Evolutionary conservation across 2,329 filamentous ascomycete genomes (phyloP).

Genomic region (Basipetospora chlamydospora): DNA sequence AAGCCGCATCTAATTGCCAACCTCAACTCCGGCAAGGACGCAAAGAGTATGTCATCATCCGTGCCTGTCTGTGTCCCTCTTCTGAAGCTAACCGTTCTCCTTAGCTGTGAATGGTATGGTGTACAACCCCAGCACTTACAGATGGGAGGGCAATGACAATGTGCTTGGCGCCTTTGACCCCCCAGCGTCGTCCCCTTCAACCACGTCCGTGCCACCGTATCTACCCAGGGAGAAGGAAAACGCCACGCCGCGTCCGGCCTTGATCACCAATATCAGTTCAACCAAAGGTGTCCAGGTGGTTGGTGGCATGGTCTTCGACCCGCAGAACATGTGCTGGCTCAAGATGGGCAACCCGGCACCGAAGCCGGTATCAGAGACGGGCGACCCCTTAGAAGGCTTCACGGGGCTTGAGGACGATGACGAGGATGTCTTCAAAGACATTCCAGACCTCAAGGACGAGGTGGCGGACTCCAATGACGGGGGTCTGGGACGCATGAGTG

Average conservation of each 20-base stretch:
- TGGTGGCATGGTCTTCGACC: slow-evolving; percentile 97
- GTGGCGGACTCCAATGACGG: slow-evolving; percentile 33
- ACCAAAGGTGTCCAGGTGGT: slow-evolving; percentile 84
- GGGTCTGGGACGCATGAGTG: slow-evolving; percentile 36
- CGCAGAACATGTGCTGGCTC: slow-evolving; percentile 93
- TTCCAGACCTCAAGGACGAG: slow-evolving; percentile 78
- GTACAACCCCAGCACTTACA: slow-evolving; percentile 75
- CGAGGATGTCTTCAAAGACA: slow-evolving; percentile 85
- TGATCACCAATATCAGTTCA: slow-evolving; percentile 81
- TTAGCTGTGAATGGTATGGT: slow-evolving; percentile 85
- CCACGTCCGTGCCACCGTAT: slow-evolving; percentile 26
- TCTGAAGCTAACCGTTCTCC: neutral
- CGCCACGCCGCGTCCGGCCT: slow-evolving; percentile 51
- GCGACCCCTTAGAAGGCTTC: slow-evolving; percentile 47
- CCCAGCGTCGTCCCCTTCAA: slow-evolving; percentile 36
- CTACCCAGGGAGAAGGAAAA: slow-evolving; percentile 40
- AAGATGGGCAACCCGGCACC: slow-evolving; percentile 46
- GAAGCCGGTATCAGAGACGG: slow-evolving; percentile 32
- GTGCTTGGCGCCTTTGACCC: slow-evolving; percentile 65
- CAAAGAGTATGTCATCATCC: slow-evolving; percentile 52
- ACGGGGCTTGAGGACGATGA: slow-evolving; percentile 62
- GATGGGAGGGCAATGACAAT: slow-evolving; percentile 96
- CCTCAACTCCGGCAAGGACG: slow-evolving; percentile 56
- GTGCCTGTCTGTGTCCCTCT: neutral
- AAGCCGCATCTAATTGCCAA: slow-evolving; percentile 87